Percentiles rank a stretch among this genome's conserved stretches.
Evolutionary conservation across 495 filamentous ascomycete species (phyloP).

Genomic region (Penicillium daleae): DNA sequence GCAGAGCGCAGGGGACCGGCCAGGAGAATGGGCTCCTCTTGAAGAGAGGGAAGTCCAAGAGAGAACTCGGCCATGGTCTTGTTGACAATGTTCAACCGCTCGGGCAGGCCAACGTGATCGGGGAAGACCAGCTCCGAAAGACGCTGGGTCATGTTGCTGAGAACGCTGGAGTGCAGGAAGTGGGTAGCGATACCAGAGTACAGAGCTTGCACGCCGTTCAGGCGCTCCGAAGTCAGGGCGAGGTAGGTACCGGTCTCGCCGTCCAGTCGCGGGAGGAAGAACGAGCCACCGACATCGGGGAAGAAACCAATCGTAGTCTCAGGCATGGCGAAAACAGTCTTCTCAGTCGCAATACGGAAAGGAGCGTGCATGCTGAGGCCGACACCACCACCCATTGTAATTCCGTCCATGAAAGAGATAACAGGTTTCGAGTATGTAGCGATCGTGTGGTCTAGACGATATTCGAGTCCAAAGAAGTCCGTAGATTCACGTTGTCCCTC

Average conservation of each 20-base stretch:
- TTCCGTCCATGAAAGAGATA: slow-evolving; percentile 94
- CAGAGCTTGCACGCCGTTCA: slow-evolving; percentile 82
- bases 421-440: slow-evolving; percentile 95
- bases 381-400: slow-evolving; percentile 98
- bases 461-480: slow-evolving; percentile 90
- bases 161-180: slow-evolving; percentile 86
- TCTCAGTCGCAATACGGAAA: slow-evolving; percentile 94
- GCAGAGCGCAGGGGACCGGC: slow-evolving; percentile 67
- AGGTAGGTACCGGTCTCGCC: slow-evolving; percentile 87
- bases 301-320: slow-evolving; percentile 98
- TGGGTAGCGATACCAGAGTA: slow-evolving; percentile 87
- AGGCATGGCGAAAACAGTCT: slow-evolving; percentile 95
- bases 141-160: slow-evolving; percentile 78
- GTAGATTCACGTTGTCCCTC: slow-evolving; percentile 70
- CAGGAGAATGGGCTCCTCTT: slow-evolving; percentile 65
- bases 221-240: slow-evolving; percentile 79
- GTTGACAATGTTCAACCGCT: slow-evolving; percentile 73
- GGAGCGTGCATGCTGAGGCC: slow-evolving; percentile 93
- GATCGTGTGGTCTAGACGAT: slow-evolving; percentile 90
- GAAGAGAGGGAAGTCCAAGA: slow-evolving; percentile 70
- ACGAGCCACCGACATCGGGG: slow-evolving; percentile 93
- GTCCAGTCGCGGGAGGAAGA: slow-evolving; percentile 89
- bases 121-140: slow-evolving; percentile 87
- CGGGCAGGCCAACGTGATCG: slow-evolving; percentile 63
- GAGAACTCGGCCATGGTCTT: slow-evolving; percentile 88